These are phyloP conservation scores for Cercospora berteroae DNA, from an alignment of 2,329 filamentous ascomycete genomes.

Conservation along the genomic window DNA sequence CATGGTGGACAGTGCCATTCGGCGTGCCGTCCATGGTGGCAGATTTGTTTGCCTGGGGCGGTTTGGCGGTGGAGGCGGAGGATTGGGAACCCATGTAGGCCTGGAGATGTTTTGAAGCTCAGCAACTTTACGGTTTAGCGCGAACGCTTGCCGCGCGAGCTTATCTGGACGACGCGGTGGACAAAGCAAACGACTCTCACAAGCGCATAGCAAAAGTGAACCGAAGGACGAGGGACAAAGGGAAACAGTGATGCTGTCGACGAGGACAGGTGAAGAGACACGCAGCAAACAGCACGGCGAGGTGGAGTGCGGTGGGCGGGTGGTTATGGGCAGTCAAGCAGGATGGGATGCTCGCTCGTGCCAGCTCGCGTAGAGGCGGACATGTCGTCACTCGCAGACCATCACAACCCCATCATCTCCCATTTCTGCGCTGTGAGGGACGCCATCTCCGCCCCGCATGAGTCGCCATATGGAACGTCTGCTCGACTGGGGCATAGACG, in stretches of 20 bases:
- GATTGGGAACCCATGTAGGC: constrained; percentile 3
- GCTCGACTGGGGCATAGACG: background rate
- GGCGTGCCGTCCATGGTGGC: constrained; percentile 26
- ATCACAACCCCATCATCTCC: background rate
- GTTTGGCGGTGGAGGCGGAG: constrained; percentile 4
- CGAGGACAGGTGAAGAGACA: background rate
- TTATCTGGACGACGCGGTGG: background rate
- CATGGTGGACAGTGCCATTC: constrained; percentile 19
- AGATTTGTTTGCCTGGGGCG: constrained; percentile 10
- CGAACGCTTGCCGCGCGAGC: background rate
- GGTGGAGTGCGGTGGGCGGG: background rate
- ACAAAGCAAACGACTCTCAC: background rate
- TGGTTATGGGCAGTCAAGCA: background rate
- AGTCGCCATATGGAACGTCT: background rate
- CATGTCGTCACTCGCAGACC: background rate
- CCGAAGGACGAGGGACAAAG: background rate
- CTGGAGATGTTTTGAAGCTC: background rate
- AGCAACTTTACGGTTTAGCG: background rate
- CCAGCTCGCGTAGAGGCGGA: background rate
- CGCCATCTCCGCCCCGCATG: background rate
- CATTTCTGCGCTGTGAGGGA: background rate
- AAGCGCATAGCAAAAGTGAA: constrained; percentile 1
- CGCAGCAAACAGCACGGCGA: background rate
- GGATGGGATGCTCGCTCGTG: background rate
- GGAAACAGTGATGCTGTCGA: background rate